Percentiles rank a stretch among this genome's conserved stretches.
These are phyloP conservation scores for Nigrospora osmanthi DNA, from an alignment of 2,329 filamentous ascomycete species.

Conservation along the genomic window DNA sequence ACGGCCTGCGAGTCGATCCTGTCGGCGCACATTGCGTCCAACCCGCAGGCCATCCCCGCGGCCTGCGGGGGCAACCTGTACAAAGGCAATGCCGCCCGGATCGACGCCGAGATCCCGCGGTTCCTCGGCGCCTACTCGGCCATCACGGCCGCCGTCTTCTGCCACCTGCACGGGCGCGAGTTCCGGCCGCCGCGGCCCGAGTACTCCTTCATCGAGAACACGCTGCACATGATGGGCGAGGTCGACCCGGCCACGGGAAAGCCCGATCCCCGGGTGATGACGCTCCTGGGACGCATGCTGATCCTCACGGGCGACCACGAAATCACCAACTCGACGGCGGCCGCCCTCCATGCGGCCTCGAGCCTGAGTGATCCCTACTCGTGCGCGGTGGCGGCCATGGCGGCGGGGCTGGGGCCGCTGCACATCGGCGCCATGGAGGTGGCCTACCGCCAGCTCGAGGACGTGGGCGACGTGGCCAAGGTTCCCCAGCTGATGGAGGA, in stretches of 20 bases:
- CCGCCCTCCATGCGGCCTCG: slow-evolving; percentile 10
- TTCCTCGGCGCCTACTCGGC: slow-evolving; percentile 9
- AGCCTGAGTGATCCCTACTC: slow-evolving; percentile 10
- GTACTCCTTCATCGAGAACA: slow-evolving; percentile 11
- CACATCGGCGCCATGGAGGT: slow-evolving; percentile 14
- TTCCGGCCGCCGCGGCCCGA: slow-evolving; percentile 10
- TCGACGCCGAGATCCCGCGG: slow-evolving; percentile 9
- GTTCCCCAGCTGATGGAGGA: slow-evolving; percentile 7
- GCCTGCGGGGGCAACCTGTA: too few species aligned
- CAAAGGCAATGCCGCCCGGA: slow-evolving; percentile 7
- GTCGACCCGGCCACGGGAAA: slow-evolving; percentile 8
- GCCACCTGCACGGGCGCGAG: slow-evolving; percentile 6
- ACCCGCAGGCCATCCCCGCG: too few species aligned
- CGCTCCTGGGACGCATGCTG: slow-evolving; percentile 9
- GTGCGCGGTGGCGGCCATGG: slow-evolving; percentile 7
- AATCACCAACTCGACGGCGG: slow-evolving; percentile 12
- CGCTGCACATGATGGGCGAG: slow-evolving; percentile 11
- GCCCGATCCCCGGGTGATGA: slow-evolving; percentile 8
- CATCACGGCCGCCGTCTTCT: slow-evolving; percentile 12
- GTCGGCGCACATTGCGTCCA: too few species aligned
- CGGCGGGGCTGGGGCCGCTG: slow-evolving; percentile 9
- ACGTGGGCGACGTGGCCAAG: slow-evolving; percentile 8
- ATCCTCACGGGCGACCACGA: slow-evolving; percentile 10
- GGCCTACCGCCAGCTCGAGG: slow-evolving; percentile 10
- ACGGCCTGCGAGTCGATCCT: too few species aligned